Evolutionary conservation across 164 flowering plant species (phyloP), one percentile per base, ranked within the genome.

Genomic region (Kalanchoe fedtschenkoi): DNA sequence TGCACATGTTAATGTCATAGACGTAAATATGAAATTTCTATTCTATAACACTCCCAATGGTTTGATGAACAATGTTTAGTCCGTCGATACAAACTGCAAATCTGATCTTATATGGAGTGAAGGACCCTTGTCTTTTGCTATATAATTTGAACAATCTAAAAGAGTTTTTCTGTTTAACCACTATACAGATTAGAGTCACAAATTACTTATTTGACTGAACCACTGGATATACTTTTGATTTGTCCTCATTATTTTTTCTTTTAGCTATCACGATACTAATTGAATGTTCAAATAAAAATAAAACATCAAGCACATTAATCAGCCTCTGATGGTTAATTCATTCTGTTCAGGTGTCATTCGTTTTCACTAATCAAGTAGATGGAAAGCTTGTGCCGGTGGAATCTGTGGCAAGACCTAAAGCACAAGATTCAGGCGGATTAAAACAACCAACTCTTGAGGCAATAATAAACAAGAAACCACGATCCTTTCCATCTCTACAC

Each of bases 331-430:
- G 14, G 4, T 39, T 11, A 17, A 15, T 14, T 28, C 17, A 29
- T 66, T 46, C 67, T 17, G 58, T 77, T 71, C 86, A 93, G 98
- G 92, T 93, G n/a, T 71, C 97, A 58, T 93, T 93, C 76, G 95
- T 88, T 61, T 90, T 90, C 74, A 85, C 96, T 21, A 93, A 93
- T 69, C 99, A 93, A 78, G 86, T 88, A 59, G 90, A 77, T 60
- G 99, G 99, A 54, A 93, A 93, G 80, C 96, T 90, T 62, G 76
- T 79, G 19, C 97, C 98, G 6, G 62, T 88, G 30, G 97, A 92
- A 61, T 77, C 96, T 60, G 64, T 44, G 8, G 58, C 19, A 29
- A 72, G 72, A 46, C 69, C 73, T 35, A 71, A 67, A 60, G 61
- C 71, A 57, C 75, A 61, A 51, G 72, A 56, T 53, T 62, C n/a